Conservation (phyloP, 306 rosid genomes). For the Fragaria nilgerrensis region DNA sequence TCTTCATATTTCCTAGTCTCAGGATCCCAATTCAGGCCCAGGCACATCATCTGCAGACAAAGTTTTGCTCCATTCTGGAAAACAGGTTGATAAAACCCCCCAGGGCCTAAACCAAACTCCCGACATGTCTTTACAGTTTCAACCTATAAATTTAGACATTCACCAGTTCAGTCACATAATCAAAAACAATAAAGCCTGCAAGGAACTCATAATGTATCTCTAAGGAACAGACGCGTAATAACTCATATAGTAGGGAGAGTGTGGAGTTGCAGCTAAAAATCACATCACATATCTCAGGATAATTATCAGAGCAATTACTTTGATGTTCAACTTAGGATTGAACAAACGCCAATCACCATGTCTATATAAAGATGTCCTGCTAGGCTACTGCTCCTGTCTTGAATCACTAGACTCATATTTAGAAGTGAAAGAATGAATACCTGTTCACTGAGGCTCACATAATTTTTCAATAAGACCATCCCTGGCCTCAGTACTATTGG, state of each 20-base stretch:
- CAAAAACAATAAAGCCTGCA: neutral
- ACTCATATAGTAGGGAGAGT: neutral
- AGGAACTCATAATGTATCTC: neutral
- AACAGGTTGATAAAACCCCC: slow-evolving; percentile 70
- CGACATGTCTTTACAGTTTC: slow-evolving; percentile 42
- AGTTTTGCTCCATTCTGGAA: slow-evolving; percentile 57
- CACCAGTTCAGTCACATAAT: neutral
- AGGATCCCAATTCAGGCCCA: slow-evolving; percentile 75
- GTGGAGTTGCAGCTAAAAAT: neutral
- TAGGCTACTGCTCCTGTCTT: neutral
- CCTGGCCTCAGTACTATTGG: slow-evolving; percentile 47
- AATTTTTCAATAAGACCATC: slow-evolving; percentile 59
- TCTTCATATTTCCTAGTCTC: slow-evolving; percentile 46
- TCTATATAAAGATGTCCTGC: neutral
- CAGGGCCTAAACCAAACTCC: slow-evolving; percentile 54
- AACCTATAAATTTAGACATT: slow-evolving; percentile 33
- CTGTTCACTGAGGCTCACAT: slow-evolving; percentile 41
- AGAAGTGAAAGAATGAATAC: slow-evolving; percentile 18
- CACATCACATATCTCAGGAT: neutral
- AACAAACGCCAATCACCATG: neutral
- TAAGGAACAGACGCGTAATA: neutral
- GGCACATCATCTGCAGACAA: slow-evolving; percentile 67
- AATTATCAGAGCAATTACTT: neutral
- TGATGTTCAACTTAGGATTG: neutral
- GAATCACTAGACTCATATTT: neutral